A percentile compares a stretch with the other conserved stretches of the same genome.
phyloP scores from a whole-genome alignment of 345 rosid species.

The Cochlearia excelsa region DNA sequence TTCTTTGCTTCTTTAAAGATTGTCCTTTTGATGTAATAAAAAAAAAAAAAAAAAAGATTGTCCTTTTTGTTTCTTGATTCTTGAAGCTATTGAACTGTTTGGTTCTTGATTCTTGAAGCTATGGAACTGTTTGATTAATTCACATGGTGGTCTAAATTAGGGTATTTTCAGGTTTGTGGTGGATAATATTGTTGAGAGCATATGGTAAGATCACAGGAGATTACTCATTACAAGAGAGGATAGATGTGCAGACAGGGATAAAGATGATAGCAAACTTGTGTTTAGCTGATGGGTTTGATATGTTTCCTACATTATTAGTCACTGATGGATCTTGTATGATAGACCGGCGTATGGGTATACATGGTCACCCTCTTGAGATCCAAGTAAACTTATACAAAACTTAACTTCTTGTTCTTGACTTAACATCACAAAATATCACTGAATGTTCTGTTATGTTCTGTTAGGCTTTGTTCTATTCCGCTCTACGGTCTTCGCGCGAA shows the following conservation, averaged over 20 bases:
- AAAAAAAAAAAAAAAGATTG: too few relatives aligned
- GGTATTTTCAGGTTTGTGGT: conserved; percentile 70
- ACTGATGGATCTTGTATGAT: conserved; percentile 97
- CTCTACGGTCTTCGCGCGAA: conserved; percentile 77
- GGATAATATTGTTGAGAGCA: conserved; percentile 89
- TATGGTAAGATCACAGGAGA: conserved; percentile 89
- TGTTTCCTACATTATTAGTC: conserved; percentile 51
- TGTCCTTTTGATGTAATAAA: too few relatives aligned
- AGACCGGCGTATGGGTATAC: conserved; percentile 94
- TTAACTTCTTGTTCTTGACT: not conserved
- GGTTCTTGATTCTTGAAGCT: too few relatives aligned
- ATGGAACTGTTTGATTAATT: conserved; percentile 7
- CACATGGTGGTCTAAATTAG: conserved; percentile 27
- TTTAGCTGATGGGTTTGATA: conserved; percentile 55
- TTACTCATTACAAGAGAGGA: conserved; percentile 74
- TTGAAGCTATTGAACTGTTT: too few relatives aligned
- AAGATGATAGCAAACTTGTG: conserved; percentile 79
- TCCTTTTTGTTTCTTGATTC: too few relatives aligned
- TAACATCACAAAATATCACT: not conserved
- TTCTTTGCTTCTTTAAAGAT: conserved; percentile 3
- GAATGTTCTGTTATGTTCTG: not conserved
- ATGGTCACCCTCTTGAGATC: conserved; percentile 92
- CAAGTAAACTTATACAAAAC: conserved; percentile 41
- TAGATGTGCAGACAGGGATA: conserved; percentile 91
- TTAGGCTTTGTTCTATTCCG: conserved; percentile 88